A percentile compares a stretch with the other conserved stretches of the same genome.
Evolutionary conservation across 2,329 filamentous ascomycete genomes (phyloP).

Genomic region (Fusarium penzigii): DNA sequence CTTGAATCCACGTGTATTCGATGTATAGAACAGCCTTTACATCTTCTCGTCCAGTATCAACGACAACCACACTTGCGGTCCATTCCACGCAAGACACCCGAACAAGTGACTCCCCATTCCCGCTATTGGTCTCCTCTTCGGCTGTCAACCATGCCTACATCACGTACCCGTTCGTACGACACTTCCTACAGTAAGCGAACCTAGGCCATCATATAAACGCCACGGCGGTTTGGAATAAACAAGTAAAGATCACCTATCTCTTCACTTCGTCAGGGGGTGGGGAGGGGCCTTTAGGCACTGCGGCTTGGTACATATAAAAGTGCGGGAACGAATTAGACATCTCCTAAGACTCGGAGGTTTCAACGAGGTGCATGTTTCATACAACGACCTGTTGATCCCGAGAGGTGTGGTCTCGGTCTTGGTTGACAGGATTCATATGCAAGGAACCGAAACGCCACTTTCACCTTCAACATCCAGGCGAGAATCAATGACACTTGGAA

Average conservation of each 20-base stretch:
- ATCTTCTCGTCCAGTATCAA: neutral
- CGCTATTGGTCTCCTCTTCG: conserved; percentile 23
- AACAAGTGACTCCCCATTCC: conserved; percentile 15
- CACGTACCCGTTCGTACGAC: conserved; percentile 14
- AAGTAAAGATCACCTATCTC: neutral
- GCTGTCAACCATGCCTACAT: conserved; percentile 8
- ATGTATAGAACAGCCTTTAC: neutral
- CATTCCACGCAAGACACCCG: conserved; percentile 6
- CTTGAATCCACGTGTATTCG: neutral
- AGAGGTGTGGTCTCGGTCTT: conserved; percentile 13
- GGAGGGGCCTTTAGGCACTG: too few relatives aligned
- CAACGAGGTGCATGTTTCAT: conserved; percentile 19
- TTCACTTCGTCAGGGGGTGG: neutral
- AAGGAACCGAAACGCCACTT: conserved; percentile 24
- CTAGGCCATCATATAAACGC: conserved; percentile 9
- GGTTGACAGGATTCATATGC: conserved; percentile 13
- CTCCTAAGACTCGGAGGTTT: neutral
- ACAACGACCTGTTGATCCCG: conserved; percentile 17
- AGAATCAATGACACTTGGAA: neutral
- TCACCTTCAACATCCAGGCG: conserved; percentile 3
- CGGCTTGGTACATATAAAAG: neutral
- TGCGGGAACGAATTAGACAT: neutral
- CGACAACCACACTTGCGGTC: neutral
- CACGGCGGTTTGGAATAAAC: conserved; percentile 1
- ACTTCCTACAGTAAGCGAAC: conserved; percentile 1